A percentile compares a stretch with the other conserved stretches of the same genome.
phyloP scores from a whole-genome alignment of 129 eudicot genomes.

The Escallonia rubra region DNA sequence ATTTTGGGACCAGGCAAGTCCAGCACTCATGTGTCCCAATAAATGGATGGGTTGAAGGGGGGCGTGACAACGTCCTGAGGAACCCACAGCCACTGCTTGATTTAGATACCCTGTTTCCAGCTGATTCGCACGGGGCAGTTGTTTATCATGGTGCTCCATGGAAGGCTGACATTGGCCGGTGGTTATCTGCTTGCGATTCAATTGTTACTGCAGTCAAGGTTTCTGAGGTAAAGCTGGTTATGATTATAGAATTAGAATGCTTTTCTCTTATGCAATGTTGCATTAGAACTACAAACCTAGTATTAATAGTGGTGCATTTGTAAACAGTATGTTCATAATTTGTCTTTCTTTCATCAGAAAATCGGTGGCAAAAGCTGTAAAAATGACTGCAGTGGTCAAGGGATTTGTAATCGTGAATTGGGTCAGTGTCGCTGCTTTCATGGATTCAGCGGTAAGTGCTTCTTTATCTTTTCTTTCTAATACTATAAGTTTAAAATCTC shows the following conservation, averaged over 20 bases:
- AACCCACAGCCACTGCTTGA: constrained; percentile 23
- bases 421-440: constrained; percentile 96
- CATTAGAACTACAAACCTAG: too few relatives aligned
- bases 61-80: constrained; percentile 13
- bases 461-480: constrained; percentile 8
- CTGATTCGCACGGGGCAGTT: constrained; percentile 75
- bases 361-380: constrained; percentile 75
- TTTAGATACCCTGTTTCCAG: constrained; percentile 50
- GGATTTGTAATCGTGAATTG: constrained; percentile 77
- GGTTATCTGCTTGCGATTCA: constrained; percentile 83
- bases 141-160: constrained; percentile 92
- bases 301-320: too few relatives aligned
- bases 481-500: background rate
- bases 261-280: background rate
- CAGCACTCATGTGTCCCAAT: constrained; percentile 40
- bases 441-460: constrained; percentile 78
- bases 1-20: constrained; percentile 48
- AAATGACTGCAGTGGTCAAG: constrained; percentile 78
- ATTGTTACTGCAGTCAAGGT: constrained; percentile 42
- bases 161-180: constrained; percentile 84
- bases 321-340: constrained; percentile 10
- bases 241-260: background rate
- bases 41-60: constrained; percentile 32
- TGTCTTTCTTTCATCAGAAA: constrained; percentile 31
- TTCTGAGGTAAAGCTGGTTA: constrained; percentile 49